Evolutionary conservation across 2,329 filamentous ascomycete genomes (phyloP).

Genomic region (Pseudogymnoascus pannorum): DNA sequence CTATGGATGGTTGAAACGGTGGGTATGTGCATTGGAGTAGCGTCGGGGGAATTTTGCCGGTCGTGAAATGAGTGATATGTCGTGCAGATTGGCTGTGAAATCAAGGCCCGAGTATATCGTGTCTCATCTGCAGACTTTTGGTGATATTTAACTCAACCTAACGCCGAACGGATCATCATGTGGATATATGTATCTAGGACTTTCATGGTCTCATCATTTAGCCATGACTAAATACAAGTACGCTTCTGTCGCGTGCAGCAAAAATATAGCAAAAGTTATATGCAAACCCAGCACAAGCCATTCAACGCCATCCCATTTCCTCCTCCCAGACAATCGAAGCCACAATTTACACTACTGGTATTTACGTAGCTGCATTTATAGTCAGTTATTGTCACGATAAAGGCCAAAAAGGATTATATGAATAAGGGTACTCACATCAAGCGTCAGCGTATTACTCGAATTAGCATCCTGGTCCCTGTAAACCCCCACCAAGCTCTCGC

Average conservation of each 20-base stretch:
- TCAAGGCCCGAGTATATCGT: neutral
- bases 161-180: neutral
- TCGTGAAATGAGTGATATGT: neutral
- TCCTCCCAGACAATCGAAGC: neutral
- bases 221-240: constrained; percentile 4
- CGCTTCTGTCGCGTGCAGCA: neutral
- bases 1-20: neutral
- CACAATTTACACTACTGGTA: constrained; percentile 7
- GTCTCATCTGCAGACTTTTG: neutral
- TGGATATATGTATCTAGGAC: constrained; percentile 1
- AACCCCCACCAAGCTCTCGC: constrained; percentile 89
- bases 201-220: constrained; percentile 1
- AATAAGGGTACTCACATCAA: constrained; percentile 70
- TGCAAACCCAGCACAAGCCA: neutral
- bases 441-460: constrained; percentile 80
- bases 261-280: neutral
- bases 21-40: neutral
- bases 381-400: neutral
- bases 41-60: neutral
- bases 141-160: neutral
- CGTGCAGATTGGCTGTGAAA: neutral
- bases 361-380: constrained; percentile 10
- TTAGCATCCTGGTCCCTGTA: constrained; percentile 94
- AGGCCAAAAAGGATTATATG: neutral
- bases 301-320: neutral